Percentiles rank a stretch among this genome's conserved stretches.
Conservation (phyloP, 148 eudicot species). For the Polygonum aviculare region DNA sequence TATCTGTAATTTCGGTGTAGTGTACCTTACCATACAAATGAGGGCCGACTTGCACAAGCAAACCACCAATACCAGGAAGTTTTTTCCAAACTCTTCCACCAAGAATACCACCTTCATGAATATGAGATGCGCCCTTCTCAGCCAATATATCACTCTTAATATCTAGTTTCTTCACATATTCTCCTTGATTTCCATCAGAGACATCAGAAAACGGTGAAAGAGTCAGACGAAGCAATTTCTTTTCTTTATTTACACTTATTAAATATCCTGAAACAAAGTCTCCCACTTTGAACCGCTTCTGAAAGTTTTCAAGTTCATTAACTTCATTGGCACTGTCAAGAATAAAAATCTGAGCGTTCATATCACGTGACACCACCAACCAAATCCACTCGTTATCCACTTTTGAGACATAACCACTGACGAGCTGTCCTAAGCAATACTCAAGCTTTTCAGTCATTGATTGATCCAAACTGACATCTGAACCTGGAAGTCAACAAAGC, state of each 20-base stretch:
- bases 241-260: slow-evolving; percentile 48
- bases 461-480: slow-evolving; percentile 18
- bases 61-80: slow-evolving; percentile 78
- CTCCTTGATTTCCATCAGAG: slow-evolving; percentile 14
- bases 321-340: slow-evolving; percentile 77
- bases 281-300: slow-evolving; percentile 56
- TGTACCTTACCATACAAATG: slow-evolving; percentile 85
- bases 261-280: slow-evolving; percentile 48
- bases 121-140: slow-evolving; percentile 35
- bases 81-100: slow-evolving; percentile 85
- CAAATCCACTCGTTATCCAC: slow-evolving; percentile 90
- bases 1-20: slow-evolving; percentile 62
- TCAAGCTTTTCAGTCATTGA: slow-evolving; percentile 32
- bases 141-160: slow-evolving; percentile 13
- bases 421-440: slow-evolving; percentile 54
- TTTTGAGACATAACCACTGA: slow-evolving; percentile 73
- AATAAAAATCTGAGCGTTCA: slow-evolving; percentile 65
- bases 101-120: slow-evolving; percentile 47
- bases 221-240: slow-evolving; percentile 52
- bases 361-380: slow-evolving; percentile 61
- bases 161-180: slow-evolving; percentile 14
- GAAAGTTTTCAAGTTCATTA: slow-evolving; percentile 54
- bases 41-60: slow-evolving; percentile 81
- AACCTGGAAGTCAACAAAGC: slow-evolving; percentile 21
- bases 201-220: slow-evolving; percentile 33